Conservation (phyloP, 257 asterid genomes). For the Dorcoceras hygrometricum region DNA sequence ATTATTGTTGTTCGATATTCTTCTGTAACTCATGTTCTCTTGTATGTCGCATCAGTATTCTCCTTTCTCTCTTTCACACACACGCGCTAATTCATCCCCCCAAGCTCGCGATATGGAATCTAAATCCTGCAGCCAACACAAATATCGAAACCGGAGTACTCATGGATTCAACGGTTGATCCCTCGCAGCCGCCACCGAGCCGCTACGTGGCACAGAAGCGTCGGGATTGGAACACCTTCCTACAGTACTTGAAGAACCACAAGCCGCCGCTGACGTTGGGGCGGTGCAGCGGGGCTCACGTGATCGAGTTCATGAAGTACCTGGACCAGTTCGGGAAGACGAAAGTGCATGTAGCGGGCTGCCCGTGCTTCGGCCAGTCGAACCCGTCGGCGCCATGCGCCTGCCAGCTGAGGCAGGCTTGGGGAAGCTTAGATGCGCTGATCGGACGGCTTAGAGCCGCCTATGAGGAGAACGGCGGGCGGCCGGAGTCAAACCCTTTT, state of each 20-base stretch:
- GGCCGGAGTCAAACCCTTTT: conserved; percentile 40
- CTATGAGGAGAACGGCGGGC: conserved; percentile 44
- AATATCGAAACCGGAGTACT: not conserved
- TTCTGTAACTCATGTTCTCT: conserved; percentile 19
- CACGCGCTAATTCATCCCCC: not conserved
- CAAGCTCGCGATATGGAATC: conserved; percentile 10
- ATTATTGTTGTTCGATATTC: conserved; percentile 22
- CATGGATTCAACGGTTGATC: conserved; percentile 19
- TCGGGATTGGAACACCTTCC: conserved; percentile 48
- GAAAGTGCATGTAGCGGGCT: conserved; percentile 38
- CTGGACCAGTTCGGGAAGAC: conserved; percentile 51
- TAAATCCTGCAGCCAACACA: no score
- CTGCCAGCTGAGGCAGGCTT: conserved; percentile 42
- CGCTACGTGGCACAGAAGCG: conserved; percentile 51
- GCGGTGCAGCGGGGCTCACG: conserved; percentile 50
- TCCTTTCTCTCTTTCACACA: not conserved
- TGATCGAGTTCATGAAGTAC: conserved; percentile 47
- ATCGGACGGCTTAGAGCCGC: conserved; percentile 53
- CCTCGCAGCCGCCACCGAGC: conserved; percentile 29
- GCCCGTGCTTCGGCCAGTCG: conserved; percentile 49
- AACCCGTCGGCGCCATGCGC: conserved; percentile 39
- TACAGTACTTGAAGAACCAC: conserved; percentile 40
- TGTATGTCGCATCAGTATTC: conserved; percentile 31
- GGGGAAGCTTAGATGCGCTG: conserved; percentile 52
- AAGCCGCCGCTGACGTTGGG: conserved; percentile 44